Evolutionary conservation across 129 eudicot species (phyloP).

Genomic region (Daucus carota): DNA sequence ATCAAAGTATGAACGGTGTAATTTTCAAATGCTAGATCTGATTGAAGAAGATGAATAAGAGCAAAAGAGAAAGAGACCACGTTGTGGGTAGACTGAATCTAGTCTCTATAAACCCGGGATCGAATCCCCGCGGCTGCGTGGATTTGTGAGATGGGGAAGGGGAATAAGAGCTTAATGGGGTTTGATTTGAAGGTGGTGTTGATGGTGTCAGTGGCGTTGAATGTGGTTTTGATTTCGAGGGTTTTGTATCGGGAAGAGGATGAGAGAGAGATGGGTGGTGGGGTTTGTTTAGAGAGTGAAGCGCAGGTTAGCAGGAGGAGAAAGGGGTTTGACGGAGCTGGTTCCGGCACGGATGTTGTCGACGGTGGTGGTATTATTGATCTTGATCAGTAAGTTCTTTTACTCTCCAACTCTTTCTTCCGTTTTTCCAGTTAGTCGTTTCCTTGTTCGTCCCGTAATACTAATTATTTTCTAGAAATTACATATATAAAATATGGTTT

Average conservation of each 20-base stretch:
- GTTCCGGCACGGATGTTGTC: not conserved
- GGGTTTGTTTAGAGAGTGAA: conserved; percentile 16
- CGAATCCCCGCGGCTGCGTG: not conserved
- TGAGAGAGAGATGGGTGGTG: not conserved
- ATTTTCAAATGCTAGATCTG: too few relatives aligned
- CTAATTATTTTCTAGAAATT: too few relatives aligned
- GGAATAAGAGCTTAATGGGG: conserved; percentile 12
- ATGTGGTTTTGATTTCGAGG: conserved; percentile 40
- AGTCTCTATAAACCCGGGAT: not conserved
- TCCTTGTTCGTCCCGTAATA: too few relatives aligned
- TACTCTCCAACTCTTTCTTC: not conserved
- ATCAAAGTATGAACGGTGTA: too few relatives aligned
- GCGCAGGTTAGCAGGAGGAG: conserved; percentile 24
- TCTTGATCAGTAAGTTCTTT: conserved; percentile 52
- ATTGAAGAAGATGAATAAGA: too few relatives aligned
- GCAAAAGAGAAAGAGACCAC: not conserved
- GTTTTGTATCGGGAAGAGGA: conserved; percentile 10
- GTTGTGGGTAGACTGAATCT: conserved; percentile 2
- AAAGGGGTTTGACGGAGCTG: not conserved
- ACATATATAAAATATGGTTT: too few relatives aligned
- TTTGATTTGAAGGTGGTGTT: conserved; percentile 31
- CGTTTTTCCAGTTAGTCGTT: too few relatives aligned
- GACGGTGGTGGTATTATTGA: conserved; percentile 31
- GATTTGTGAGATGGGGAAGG: conserved; percentile 1
- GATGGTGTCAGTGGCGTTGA: conserved; percentile 53